Base-by-base conservation (phyloP, 352 stramenopile genomes). In the Phytophthora fragariae region DNA sequence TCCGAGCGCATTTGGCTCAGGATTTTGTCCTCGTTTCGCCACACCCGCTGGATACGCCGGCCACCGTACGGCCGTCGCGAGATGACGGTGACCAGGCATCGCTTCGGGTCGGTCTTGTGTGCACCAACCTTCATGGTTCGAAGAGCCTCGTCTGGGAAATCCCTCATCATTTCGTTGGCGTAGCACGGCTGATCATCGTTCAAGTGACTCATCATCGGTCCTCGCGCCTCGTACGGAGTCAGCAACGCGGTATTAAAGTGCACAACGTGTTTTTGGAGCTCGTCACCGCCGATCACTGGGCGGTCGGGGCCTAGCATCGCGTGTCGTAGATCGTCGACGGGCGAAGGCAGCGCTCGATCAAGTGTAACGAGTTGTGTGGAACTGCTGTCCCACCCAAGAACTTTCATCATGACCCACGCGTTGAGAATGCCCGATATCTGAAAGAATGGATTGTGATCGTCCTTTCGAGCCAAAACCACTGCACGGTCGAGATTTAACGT, bases 1-100 rank as follows among this genome's bases (percentile, higher is more conserved):
- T 75, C 67, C 7, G 39, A 29, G 7, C 75, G 72, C 79, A 86
- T 85, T 2, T 14, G 24, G 9, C 33, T 11, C 24, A 84, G 21
- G 1, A 88, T 57, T 62, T 83, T 76, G 44, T 75, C 73, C 46
- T 88, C 83, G 64, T 89, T 90, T 14, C 61, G 56, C 83, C 83
- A 90, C 21, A 86, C 71, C 56, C 83, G 83, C 55, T 84, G 67
- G 8, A 90, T 35, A 7, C 59, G 68, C 2, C 83, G 77, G 0
- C 83, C 83, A 2, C 55, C 41, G 57, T 88, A 87, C 19, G 75
- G 57, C 4, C 79, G 54, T 19, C 83, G 74, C 24, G 79, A 79
- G 46, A 90, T 84, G 39, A 90, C 65, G 10, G 81, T 90, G 35
- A 89, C 49, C 12, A 73, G 31, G 31, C 63, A 76, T 19, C 49